These are phyloP conservation scores for Lagenidium giganteum DNA, from an alignment of 352 stramenopile species.

Conservation along the genomic window DNA sequence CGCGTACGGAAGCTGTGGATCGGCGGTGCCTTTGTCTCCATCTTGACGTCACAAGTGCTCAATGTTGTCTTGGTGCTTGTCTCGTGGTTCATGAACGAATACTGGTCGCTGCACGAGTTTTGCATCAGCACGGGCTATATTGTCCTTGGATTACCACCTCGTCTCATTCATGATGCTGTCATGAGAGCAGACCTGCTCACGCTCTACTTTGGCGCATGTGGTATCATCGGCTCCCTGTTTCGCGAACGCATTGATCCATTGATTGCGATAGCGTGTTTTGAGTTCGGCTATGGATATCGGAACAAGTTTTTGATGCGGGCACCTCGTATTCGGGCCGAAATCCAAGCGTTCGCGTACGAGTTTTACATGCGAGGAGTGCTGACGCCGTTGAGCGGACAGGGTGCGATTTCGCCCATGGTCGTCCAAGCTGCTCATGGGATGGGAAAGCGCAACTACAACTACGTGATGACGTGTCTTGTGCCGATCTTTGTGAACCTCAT, in stretches of 20 bases:
- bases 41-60: constrained; percentile 18
- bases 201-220: constrained; percentile 16
- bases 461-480: neutral
- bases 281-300: constrained; percentile 12
- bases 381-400: neutral
- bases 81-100: constrained; percentile 25
- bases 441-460: neutral
- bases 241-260: constrained; percentile 22
- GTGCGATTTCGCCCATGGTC: constrained; percentile 20
- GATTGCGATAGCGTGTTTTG: constrained; percentile 9
- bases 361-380: constrained; percentile 1
- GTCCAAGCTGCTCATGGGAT: constrained; percentile 11
- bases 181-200: constrained; percentile 18
- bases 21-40: constrained; percentile 30
- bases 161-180: constrained; percentile 9
- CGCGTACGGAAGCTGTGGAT: constrained; percentile 31
- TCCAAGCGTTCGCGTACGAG: constrained; percentile 1
- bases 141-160: no score
- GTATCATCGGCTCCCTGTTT: constrained; percentile 10
- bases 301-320: neutral
- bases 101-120: constrained; percentile 35
- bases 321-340: neutral
- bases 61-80: constrained; percentile 17
- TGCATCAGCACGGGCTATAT: no score
- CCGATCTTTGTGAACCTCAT: constrained; percentile 9